These are phyloP conservation scores for Carex parvula DNA, from an alignment of 176 grass and related monocot genomes.

Conservation along the genomic window DNA sequence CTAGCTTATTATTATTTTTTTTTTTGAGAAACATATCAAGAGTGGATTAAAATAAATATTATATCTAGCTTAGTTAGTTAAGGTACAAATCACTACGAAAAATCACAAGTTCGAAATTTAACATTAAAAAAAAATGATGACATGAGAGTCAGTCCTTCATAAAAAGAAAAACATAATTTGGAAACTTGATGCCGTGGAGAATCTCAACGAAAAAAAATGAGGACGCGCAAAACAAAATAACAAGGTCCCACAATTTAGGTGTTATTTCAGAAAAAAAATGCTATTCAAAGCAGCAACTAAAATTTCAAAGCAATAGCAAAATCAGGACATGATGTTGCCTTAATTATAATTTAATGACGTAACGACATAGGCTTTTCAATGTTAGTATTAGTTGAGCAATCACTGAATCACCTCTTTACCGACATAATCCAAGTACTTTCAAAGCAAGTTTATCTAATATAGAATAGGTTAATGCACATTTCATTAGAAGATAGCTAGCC, in stretches of 20 bases:
- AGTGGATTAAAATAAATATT: too few relatives aligned
- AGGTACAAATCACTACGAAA: too few relatives aligned
- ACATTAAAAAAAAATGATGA: too few relatives aligned
- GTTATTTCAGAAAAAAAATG: neutral
- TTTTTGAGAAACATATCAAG: too few relatives aligned
- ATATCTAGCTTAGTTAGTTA: too few relatives aligned
- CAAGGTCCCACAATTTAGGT: constrained; percentile 3
- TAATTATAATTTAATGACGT: neutral
- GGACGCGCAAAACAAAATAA: neutral
- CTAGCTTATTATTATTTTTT: too few relatives aligned
- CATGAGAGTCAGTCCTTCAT: neutral
- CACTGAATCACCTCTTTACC: constrained; percentile 18
- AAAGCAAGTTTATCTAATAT: neutral
- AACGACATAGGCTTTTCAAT: neutral
- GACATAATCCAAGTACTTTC: constrained; percentile 2
- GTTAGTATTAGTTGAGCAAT: constrained; percentile 12
- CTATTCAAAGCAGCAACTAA: neutral
- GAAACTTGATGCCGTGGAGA: neutral
- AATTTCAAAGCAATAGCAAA: constrained; percentile 5
- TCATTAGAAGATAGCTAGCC: neutral
- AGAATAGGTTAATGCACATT: neutral
- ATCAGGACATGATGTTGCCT: neutral
- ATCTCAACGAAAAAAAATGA: neutral
- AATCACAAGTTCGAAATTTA: too few relatives aligned
- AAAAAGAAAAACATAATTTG: neutral